A percentile compares a stretch with the other conserved stretches of the same genome.
phyloP scores from a whole-genome alignment of 331 rosid species.

The Quercus phellos region DNA sequence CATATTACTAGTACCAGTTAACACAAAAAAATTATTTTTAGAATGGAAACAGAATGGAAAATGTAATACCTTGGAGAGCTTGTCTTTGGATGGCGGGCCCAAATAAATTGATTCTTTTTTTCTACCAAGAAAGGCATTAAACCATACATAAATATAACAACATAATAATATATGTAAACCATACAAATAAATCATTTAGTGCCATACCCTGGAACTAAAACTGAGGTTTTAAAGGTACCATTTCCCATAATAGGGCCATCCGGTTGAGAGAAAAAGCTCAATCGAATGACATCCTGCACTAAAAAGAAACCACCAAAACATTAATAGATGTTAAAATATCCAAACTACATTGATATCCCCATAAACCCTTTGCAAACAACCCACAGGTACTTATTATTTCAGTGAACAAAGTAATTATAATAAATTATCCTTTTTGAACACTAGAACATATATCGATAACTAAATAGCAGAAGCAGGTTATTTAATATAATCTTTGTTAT shows the following conservation, averaged over 20 bases:
- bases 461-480: neutral
- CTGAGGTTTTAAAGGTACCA: conserved; percentile 63
- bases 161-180: conserved; percentile 11
- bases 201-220: conserved; percentile 72
- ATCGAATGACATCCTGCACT: conserved; percentile 54
- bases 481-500: neutral
- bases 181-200: conserved; percentile 15
- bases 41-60: conserved; percentile 12
- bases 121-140: conserved; percentile 34
- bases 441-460: neutral
- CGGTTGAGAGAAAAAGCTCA: conserved; percentile 79
- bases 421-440: neutral
- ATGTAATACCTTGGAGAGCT: conserved; percentile 66
- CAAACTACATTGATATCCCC: no score
- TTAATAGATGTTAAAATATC: neutral
- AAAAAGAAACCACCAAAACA: conserved; percentile 17
- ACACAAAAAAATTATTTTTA: conserved; percentile 8
- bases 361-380: neutral
- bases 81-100: conserved; percentile 77
- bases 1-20: conserved; percentile 13
- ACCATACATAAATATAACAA: neutral
- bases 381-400: neutral
- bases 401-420: neutral
- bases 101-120: conserved; percentile 74
- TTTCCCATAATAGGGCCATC: conserved; percentile 81